Evolutionary conservation across 495 filamentous ascomycete species (phyloP), one percentile per base, ranked within the genome.

Genomic region (Cryomyces minteri): DNA sequence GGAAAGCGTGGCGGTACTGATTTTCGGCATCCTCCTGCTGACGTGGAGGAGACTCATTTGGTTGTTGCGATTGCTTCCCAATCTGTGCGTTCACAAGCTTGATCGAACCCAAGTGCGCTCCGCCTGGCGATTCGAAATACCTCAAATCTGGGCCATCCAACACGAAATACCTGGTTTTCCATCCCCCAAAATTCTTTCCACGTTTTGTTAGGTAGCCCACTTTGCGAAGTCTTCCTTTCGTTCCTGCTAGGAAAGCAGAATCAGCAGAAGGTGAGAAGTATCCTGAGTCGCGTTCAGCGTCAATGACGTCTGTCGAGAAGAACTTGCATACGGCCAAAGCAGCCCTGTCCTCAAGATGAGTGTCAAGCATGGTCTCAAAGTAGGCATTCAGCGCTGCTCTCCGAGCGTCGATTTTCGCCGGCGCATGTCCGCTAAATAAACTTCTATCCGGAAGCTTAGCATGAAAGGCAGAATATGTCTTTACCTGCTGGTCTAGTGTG

Each of bases 181-280:
- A 98, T n/a, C 90, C 90, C 28, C 90, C 90, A 62, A 96, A 96
- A 52, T 94, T 95, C 67, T 98, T 98, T 29, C 90, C 90, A 46
- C 82, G 70, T 64, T 98, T 98, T 5, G 90, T 95, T 31, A 98
- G 67, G 66, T 95, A 96, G 11, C 90, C 90, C 56, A 79, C 86
- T 55, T 88, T 88, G 49, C 77, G 68, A 1, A 30, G n/a, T 41
- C 8, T 29, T 29, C 10, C 25, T 8, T 29, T 12, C 25, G 40
- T 12, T 1, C 8, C 9, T 12, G 8, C 1, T 30, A 41, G n/a
- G 8, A 4, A 12, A 30, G 40, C 9, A 9, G 10, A n/a, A 41
- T 41, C 40, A 67, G 0, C 76, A 73, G 29, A 62, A 57, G 52
- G 40, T 54, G 48, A 67, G 66, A 47, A 49, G 9, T 31, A 7